A percentile compares a stretch with the other conserved stretches of the same genome.
Evolutionary conservation across 179 eudicot species (phyloP).

Genomic region (Patellifolia procumbens): DNA sequence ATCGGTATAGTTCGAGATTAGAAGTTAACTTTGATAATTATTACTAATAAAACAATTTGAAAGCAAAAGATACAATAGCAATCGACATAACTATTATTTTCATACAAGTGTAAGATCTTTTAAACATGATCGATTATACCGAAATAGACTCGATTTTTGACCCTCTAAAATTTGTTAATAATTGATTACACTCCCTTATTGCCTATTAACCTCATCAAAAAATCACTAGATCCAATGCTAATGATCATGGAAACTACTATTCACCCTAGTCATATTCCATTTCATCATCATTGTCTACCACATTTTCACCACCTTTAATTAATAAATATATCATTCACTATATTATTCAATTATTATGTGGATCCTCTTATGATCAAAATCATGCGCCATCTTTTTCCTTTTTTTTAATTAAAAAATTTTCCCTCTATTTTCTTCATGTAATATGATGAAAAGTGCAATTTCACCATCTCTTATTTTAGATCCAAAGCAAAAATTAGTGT

Average conservation of each 20-base stretch:
- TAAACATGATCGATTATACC: no score
- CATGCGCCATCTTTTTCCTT: constrained; percentile 15
- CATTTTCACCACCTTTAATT: constrained; percentile 16
- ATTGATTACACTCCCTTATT: constrained; percentile 21
- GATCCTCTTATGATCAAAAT: constrained; percentile 34
- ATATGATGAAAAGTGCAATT: constrained; percentile 45
- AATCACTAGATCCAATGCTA: constrained; percentile 25
- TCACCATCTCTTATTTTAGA: constrained; percentile 37
- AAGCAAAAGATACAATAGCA: no score
- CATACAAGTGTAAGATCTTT: no score
- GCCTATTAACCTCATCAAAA: constrained; percentile 23
- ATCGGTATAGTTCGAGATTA: no score
- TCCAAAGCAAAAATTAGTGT: constrained; percentile 19
- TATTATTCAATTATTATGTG: constrained; percentile 26
- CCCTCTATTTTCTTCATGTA: constrained; percentile 20
- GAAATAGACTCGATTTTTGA: no score
- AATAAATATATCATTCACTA: not conserved
- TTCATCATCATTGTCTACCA: constrained; percentile 26
- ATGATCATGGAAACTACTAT: constrained; percentile 20
- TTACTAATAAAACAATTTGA: no score
- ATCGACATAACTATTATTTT: no score
- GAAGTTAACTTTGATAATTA: no score
- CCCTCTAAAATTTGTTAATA: not conserved
- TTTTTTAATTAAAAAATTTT: constrained; percentile 11
- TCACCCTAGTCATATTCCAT: constrained; percentile 1